A percentile compares a stretch with the other conserved stretches of the same genome.
These are phyloP conservation scores for Malassezia caprae DNA, from an alignment of 1,284 basidiomycete species.

Conservation along the genomic window DNA sequence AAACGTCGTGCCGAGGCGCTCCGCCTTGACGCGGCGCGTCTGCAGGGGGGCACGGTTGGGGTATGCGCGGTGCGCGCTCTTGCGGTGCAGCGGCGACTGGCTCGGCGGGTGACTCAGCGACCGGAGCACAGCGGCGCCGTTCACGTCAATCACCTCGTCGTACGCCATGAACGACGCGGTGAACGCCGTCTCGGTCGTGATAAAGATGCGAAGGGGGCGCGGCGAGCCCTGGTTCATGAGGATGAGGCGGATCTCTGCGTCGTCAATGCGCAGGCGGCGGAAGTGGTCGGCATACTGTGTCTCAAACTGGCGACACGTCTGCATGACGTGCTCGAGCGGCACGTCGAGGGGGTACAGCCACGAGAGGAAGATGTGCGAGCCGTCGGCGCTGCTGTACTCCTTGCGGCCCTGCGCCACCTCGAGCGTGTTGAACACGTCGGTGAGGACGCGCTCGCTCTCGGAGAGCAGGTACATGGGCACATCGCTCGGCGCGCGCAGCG, in stretches of 20 bases:
- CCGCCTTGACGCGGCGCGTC: constrained; percentile 98
- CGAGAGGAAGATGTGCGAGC: constrained; percentile 59
- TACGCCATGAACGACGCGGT: constrained; percentile 98
- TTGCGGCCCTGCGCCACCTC: constrained; percentile 53
- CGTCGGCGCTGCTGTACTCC: constrained; percentile 44
- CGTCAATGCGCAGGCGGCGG: constrained; percentile 95
- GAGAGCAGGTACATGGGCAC: constrained; percentile 97
- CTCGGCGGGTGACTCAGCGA: constrained; percentile 50
- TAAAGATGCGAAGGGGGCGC: constrained; percentile 88
- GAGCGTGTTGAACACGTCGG: constrained; percentile 82
- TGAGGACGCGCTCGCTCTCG: constrained; percentile 92
- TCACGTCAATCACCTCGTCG: constrained; percentile 92
- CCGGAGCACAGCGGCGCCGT: constrained; percentile 84
- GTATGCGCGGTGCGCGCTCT: constrained; percentile 55
- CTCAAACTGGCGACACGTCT: constrained; percentile 90
- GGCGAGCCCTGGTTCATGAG: constrained; percentile 79
- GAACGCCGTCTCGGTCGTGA: constrained; percentile 97
- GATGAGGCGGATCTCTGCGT: constrained; percentile 89
- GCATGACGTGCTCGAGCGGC: constrained; percentile 87
- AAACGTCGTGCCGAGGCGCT: constrained; percentile 94
- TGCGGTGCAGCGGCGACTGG: constrained; percentile 31
- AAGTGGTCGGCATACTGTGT: constrained; percentile 85
- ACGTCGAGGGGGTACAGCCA: constrained; percentile 94
- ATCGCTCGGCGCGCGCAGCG: constrained; percentile 77
- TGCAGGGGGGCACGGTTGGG: constrained; percentile 97